Evolutionary conservation across 495 filamentous ascomycete genomes (phyloP), one percentile per base, ranked within the genome.

Genomic region (Thermothielavioides terrestris): DNA sequence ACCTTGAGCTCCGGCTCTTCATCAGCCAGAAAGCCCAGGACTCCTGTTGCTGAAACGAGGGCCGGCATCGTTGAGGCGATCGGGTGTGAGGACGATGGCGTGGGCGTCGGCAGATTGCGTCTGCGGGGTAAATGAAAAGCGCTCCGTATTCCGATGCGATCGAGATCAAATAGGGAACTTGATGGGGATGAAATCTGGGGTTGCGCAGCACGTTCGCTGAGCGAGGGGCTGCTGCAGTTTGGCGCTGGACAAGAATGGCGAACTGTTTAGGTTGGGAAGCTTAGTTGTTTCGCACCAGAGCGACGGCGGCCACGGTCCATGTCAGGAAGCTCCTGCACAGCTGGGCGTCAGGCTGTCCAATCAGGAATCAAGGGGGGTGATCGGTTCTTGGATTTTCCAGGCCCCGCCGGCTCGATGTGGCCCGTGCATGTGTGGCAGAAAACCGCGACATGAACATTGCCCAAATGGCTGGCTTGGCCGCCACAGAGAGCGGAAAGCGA

Each of bases 1-100:
- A 88, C 81, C 72, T 85, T 88, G 60, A 99, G 80, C 73, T 92
- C 86, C 20, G 83, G 77, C 70, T 97, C 92, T 42, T 91, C 86
- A 65, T 99, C 94, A 55, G 89, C 85, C 39, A 99, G 80, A 68
- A 97, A 94, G 68, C 89, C 91, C 62, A 99, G 82, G 34, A 99
- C 82, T 62, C 94, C 94, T 49, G 86, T 86, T 52, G 91, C 94
- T 46, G 94, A 95, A 59, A 88, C 87, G 60, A 99, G 76, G 65
- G 86, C 89, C 64, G 91, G 87, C 92, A 99, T 99, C 18, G 62
- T 74, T 60, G 45, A 42, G 38, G 39, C 51, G 47, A 34, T 2
- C 39, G 39, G 36, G 31, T 41, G 34, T 10, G 30, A 30, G 18
- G 37, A 39, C 17, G 39, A 18, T 14, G n/a, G n/a, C n/a, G n/a